Conservation (phyloP, 306 rosid species). For the Lupinus albus region DNA sequence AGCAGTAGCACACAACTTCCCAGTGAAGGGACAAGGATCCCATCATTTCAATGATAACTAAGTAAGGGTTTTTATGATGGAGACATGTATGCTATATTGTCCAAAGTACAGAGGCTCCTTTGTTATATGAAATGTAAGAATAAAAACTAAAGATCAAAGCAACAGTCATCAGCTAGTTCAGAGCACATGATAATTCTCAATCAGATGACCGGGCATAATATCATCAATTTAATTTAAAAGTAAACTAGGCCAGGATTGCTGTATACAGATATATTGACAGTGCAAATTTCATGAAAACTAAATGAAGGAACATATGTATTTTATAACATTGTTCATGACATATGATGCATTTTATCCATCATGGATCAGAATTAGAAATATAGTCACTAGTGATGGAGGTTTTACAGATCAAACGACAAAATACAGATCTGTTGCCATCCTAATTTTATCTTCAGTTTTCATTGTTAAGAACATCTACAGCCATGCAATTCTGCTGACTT, state of each 20-base stretch:
- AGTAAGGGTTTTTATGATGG: slow-evolving; percentile 4
- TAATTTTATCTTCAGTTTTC: slow-evolving; percentile 17
- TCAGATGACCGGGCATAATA: not conserved
- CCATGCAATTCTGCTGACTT: too few relatives aligned
- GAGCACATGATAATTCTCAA: slow-evolving; percentile 1
- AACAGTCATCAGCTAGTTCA: slow-evolving; percentile 19
- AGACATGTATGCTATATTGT: slow-evolving; percentile 17
- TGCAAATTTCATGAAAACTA: slow-evolving; percentile 5
- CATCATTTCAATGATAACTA: slow-evolving; percentile 9
- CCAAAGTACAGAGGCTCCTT: not conserved
- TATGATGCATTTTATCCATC: slow-evolving; percentile 14
- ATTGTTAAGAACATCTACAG: not conserved
- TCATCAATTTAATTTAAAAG: slow-evolving; percentile 2
- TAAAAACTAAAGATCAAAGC: not conserved
- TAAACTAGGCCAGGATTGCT: not conserved
- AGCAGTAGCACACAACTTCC: not conserved
- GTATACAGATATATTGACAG: slow-evolving; percentile 4
- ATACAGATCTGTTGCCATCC: slow-evolving; percentile 3
- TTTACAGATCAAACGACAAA: slow-evolving; percentile 14
- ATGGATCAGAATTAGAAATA: not conserved
- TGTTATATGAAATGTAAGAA: slow-evolving; percentile 19
- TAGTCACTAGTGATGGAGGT: slow-evolving; percentile 1
- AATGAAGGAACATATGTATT: not conserved
- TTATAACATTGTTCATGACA: slow-evolving; percentile 1
- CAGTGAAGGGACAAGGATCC: not conserved